Percentiles rank a stretch among this genome's conserved stretches.
Evolutionary conservation across 257 asterid genomes (phyloP).

Genomic region (Petunia secreta): DNA sequence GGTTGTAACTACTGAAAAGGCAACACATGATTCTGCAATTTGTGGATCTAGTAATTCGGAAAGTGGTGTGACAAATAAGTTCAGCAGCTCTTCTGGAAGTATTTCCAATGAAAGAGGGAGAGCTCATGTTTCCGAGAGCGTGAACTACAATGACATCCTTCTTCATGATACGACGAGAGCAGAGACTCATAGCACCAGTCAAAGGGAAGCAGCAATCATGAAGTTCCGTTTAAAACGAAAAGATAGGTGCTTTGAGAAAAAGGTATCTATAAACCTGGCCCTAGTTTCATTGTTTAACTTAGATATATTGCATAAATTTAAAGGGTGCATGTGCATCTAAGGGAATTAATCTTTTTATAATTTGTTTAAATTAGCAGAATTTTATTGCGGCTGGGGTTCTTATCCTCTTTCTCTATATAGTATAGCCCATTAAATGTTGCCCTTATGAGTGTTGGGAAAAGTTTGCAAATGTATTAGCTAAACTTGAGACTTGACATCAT

Average conservation of each 20-base stretch:
- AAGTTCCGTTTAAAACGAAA: constrained; percentile 87
- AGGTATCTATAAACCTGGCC: constrained; percentile 48
- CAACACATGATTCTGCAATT: not conserved
- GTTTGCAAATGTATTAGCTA: not conserved
- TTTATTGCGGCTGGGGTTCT: not conserved
- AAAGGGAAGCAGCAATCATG: constrained; percentile 82
- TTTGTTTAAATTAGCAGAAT: not conserved
- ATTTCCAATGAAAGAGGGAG: constrained; percentile 58
- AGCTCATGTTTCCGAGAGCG: constrained; percentile 43
- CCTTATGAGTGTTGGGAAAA: not conserved
- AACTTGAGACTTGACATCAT: not conserved
- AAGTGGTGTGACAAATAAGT: constrained; percentile 35
- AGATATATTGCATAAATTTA: not conserved
- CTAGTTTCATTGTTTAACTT: not conserved
- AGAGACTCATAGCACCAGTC: constrained; percentile 48
- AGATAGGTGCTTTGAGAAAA: constrained; percentile 95
- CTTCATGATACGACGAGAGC: not conserved
- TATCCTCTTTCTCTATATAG: too few species aligned
- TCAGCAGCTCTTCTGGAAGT: constrained; percentile 43
- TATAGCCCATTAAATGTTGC: too few species aligned
- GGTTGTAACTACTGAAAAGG: not conserved
- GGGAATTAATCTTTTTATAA: not conserved
- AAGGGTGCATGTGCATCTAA: not conserved
- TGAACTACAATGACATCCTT: constrained; percentile 28
- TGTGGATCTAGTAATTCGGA: constrained; percentile 12